These are phyloP conservation scores for Aristolochia fimbriata DNA, from an alignment of 164 flowering plant genomes.

Conservation along the genomic window DNA sequence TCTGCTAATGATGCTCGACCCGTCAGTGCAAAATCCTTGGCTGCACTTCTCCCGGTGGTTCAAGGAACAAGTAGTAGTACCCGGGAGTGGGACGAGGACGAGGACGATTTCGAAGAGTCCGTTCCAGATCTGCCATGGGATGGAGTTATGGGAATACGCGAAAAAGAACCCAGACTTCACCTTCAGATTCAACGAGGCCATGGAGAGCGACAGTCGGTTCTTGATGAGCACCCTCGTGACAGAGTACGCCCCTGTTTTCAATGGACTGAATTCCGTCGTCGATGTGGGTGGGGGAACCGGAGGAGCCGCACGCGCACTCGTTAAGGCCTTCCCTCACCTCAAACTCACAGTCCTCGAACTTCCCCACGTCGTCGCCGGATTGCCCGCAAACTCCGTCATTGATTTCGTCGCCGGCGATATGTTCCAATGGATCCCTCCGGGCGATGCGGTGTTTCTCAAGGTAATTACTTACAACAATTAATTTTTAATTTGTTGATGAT, in stretches of 20 bases:
- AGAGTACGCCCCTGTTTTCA: neutral
- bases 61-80: neutral
- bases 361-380: conserved; percentile 1
- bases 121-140: conserved; percentile 1
- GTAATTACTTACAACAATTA: neutral
- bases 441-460: conserved; percentile 4
- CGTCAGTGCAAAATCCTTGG: neutral
- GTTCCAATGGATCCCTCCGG: conserved; percentile 2
- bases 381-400: neutral
- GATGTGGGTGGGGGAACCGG: conserved; percentile 4
- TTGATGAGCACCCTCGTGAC: neutral
- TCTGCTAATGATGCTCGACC: neutral
- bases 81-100: too few relatives aligned
- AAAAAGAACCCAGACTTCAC: conserved; percentile 2
- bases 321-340: neutral
- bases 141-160: neutral
- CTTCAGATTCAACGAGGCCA: conserved; percentile 5
- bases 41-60: neutral
- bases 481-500: neutral
- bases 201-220: neutral
- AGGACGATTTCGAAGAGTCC: neutral
- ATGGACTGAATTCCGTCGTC: neutral
- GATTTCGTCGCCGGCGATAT: conserved; percentile 2
- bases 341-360: conserved; percentile 2
- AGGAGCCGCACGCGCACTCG: neutral